phyloP scores from a whole-genome alignment of 2,329 filamentous ascomycete species.

The Metarhizium album region DNA sequence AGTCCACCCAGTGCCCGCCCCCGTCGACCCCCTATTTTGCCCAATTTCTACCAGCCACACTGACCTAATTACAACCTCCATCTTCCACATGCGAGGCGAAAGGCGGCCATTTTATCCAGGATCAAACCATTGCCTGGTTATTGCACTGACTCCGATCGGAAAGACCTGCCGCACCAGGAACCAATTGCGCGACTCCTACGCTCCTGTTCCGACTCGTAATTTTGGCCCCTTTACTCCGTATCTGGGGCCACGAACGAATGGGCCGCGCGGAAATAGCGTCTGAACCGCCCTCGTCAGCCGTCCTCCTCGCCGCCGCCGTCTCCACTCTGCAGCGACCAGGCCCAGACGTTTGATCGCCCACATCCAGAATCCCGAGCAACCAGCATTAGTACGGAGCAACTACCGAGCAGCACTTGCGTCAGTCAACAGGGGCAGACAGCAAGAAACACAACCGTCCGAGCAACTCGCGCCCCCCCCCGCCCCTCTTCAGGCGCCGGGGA shows the following conservation, averaged over 20 bases:
- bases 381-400: neutral
- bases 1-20: neutral
- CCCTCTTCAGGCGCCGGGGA: too few relatives aligned
- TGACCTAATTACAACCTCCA: slow-evolving; percentile 5
- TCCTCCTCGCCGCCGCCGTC: slow-evolving; percentile 4
- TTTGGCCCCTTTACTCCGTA: neutral
- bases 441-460: neutral
- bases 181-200: neutral
- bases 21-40: neutral
- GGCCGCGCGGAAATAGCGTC: neutral
- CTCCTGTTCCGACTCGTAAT: neutral
- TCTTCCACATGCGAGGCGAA: neutral
- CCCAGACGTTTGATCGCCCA: neutral
- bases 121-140: neutral
- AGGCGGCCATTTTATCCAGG: neutral
- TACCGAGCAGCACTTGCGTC: neutral
- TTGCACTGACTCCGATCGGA: neutral
- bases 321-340: neutral
- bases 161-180: neutral
- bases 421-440: neutral
- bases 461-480: too few relatives aligned
- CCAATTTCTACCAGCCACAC: slow-evolving; percentile 2
- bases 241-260: neutral
- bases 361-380: neutral
- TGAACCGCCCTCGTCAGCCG: slow-evolving; percentile 4